Base-by-base conservation (phyloP, 2,329 filamentous ascomycete species). In the Knufia fluminis region DNA sequence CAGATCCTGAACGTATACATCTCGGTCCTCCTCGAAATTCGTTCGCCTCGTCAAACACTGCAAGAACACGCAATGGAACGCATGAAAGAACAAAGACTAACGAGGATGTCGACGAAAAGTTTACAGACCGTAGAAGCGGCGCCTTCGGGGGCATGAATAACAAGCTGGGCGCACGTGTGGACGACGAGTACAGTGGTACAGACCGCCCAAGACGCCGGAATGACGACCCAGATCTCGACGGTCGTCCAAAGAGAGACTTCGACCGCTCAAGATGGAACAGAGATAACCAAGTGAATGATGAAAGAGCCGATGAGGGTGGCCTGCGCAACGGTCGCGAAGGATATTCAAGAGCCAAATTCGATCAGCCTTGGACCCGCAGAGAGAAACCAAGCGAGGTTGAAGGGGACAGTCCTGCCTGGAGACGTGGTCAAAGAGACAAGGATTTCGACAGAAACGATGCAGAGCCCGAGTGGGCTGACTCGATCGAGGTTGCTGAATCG, bases 391-490 rank as follows among this genome's bases (percentile, higher is more conserved):
- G 64, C 28, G 66, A 70, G 16, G 57, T 53, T 3, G 59, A 59
- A 14, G 67, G 68, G 17, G 79, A 73, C 76, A 78, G 68, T 77
- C 80, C 80, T 69, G 84, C 87, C 57, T 83, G 83, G 71, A 75
- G 78, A 50, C 66, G 69, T 36, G 68, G 68, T 51, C 45, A 33
- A 9, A 61, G 64, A 59, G 68, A 71, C 46, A 66, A 66, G 49
- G 76, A 79, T 49, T 69, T 75, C 46, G 76, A 79, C 35, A 77
- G 73, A 54, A 66, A 68, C 36, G 88, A 94, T 62, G 82, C 86
- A 56, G 87, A 94, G 45, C 90, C 91, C 3, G 90, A 95, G 66
- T 94, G 66, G 90, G 75, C 95, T 66, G 91, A 94, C 62, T 80
- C 81, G 4, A 41, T 41, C 32, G 50, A 49, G 12, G 19, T 23